These are phyloP conservation scores for Xerocomellus chrysenteron DNA, from an alignment of 768 basidiomycete genomes.

Conservation along the genomic window DNA sequence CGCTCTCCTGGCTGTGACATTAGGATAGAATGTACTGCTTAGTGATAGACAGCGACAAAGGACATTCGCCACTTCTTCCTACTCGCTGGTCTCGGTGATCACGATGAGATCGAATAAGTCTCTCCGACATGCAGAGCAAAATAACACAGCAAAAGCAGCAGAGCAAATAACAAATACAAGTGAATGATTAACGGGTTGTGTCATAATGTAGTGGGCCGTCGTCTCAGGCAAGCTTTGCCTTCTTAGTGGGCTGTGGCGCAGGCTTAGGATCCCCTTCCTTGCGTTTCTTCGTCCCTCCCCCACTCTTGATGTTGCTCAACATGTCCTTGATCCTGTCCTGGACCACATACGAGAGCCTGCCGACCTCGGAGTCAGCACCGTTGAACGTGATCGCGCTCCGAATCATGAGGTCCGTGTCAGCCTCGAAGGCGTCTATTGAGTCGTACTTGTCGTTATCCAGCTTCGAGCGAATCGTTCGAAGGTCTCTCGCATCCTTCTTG, in stretches of 20 bases:
- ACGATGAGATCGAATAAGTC: not conserved
- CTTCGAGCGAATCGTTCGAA: constrained; percentile 76
- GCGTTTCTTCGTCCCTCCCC: constrained; percentile 61
- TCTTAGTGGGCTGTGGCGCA: constrained; percentile 66
- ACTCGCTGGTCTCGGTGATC: not conserved
- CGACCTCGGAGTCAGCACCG: constrained; percentile 77
- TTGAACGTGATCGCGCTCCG: constrained; percentile 90
- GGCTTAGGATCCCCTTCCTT: constrained; percentile 65
- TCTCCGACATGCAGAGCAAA: constrained; percentile 12
- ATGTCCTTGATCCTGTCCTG: constrained; percentile 55
- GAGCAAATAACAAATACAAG: constrained; percentile 29
- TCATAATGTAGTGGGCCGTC: constrained; percentile 21
- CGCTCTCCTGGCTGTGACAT: constrained; percentile 26
- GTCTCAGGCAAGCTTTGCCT: constrained; percentile 56
- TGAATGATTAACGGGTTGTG: constrained; percentile 31
- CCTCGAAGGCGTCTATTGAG: constrained; percentile 72
- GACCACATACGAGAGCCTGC: constrained; percentile 51
- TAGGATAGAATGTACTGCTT: not conserved
- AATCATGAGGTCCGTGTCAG: constrained; percentile 85
- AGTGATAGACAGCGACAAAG: no score
- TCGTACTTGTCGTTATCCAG: constrained; percentile 84
- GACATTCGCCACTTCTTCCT: no score
- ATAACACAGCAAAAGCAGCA: constrained; percentile 31
- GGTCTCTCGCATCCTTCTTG: constrained; percentile 82
- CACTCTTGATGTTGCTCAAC: constrained; percentile 40